These are phyloP conservation scores for Puccinia triticina DNA, from an alignment of 1,284 basidiomycete species.

Conservation along the genomic window DNA sequence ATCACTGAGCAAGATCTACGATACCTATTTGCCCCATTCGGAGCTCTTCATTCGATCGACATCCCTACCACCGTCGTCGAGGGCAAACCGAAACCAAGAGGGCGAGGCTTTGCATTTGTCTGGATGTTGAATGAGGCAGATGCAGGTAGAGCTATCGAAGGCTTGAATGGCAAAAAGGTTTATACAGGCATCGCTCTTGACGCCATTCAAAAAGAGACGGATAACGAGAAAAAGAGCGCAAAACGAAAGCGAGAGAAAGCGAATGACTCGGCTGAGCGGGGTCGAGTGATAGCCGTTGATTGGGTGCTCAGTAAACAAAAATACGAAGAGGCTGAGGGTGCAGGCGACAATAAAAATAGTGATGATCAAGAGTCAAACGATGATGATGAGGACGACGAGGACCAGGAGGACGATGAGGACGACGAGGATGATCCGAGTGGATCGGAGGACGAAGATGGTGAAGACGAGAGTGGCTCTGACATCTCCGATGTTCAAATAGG, in stretches of 20 bases:
- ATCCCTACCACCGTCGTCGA: constrained; percentile 66
- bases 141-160: constrained; percentile 80
- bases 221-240: constrained; percentile 71
- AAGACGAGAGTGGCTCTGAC: constrained; percentile 6
- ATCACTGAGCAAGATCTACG: constrained; percentile 82
- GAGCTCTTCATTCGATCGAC: constrained; percentile 82
- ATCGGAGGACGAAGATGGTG: constrained; percentile 63
- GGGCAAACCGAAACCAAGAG: constrained; percentile 56
- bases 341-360: constrained; percentile 59
- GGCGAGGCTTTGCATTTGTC: constrained; percentile 83
- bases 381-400: constrained; percentile 52
- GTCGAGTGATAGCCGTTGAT: constrained; percentile 85
- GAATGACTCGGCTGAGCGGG: constrained; percentile 62
- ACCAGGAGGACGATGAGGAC: constrained; percentile 57
- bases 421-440: constrained; percentile 62
- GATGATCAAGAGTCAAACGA: constrained; percentile 56
- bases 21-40: constrained; percentile 82
- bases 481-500: background rate
- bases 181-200: constrained; percentile 70
- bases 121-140: constrained; percentile 88
- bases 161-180: constrained; percentile 77
- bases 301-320: constrained; percentile 94
- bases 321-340: constrained; percentile 73
- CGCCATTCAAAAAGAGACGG: constrained; percentile 71
- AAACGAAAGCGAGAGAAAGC: constrained; percentile 63